phyloP scores from a whole-genome alignment of 1,284 basidiomycete species.

The Trametes sp. region DNA sequence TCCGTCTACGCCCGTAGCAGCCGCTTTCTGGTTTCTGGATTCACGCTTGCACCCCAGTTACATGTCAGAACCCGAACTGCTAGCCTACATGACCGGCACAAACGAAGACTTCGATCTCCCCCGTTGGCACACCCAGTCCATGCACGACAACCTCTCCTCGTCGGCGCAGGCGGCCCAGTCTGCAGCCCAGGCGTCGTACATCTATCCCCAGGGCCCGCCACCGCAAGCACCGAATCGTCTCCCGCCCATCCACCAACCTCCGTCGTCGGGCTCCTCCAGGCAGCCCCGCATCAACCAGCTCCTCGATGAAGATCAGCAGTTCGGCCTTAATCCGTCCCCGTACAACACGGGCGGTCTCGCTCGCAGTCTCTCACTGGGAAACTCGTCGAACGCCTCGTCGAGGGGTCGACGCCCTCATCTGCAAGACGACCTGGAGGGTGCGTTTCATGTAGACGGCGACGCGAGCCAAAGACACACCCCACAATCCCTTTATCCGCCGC shows the following conservation, averaged over 20 bases:
- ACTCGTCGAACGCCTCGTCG: constrained; percentile 38
- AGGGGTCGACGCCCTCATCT: constrained; percentile 51
- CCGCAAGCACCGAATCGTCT: constrained; percentile 49
- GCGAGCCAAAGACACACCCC: constrained; percentile 46
- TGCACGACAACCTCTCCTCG: constrained; percentile 67
- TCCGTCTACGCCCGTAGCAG: constrained; percentile 13
- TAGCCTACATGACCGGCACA: constrained; percentile 58
- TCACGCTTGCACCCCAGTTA: no score
- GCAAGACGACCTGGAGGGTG: constrained; percentile 76
- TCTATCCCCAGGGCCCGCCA: constrained; percentile 51
- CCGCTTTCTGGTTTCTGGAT: constrained; percentile 1
- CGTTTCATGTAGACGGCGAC: constrained; percentile 61
- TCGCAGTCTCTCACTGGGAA: constrained; percentile 71
- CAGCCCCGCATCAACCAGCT: constrained; percentile 70
- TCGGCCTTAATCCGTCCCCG: constrained; percentile 51
- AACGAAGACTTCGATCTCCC: constrained; percentile 79
- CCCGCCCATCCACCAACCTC: constrained; percentile 39
- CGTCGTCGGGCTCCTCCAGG: constrained; percentile 50
- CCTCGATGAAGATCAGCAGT: constrained; percentile 65
- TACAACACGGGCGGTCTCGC: constrained; percentile 62
- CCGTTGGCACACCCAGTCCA: constrained; percentile 75
- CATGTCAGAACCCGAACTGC: constrained; percentile 60
- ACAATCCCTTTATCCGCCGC: constrained; percentile 65
- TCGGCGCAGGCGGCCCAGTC: constrained; percentile 67
- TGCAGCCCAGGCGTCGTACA: constrained; percentile 55